Evolutionary conservation across 2,329 filamentous ascomycete species (phyloP).

Genomic region (Verticillium klebahnii): DNA sequence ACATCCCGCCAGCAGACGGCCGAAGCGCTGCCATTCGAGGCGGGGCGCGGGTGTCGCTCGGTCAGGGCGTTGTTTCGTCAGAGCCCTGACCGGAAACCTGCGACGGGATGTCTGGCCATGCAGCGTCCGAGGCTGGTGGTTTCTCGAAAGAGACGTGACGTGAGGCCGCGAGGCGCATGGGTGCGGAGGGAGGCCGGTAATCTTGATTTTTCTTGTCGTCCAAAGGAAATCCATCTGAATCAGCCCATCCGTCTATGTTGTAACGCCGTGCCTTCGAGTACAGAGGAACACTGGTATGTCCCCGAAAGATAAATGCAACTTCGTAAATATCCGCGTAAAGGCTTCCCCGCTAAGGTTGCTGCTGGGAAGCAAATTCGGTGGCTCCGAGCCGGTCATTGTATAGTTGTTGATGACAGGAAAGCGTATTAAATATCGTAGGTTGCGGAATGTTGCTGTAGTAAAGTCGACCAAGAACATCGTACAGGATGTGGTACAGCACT

Average conservation of each 20-base stretch:
- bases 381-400: slow-evolving; percentile 31
- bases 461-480: slow-evolving; percentile 7
- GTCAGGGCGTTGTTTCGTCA: slow-evolving; percentile 1
- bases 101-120: not conserved
- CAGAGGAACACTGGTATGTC: not conserved
- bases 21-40: not conserved
- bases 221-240: not conserved
- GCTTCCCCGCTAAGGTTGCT: slow-evolving; percentile 19
- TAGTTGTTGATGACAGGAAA: slow-evolving; percentile 26
- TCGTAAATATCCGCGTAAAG: slow-evolving; percentile 5
- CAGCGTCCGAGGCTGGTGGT: not conserved
- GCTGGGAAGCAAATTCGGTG: slow-evolving; percentile 31
- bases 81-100: not conserved
- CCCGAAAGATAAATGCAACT: not conserved
- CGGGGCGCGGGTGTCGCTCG: not conserved
- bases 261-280: slow-evolving; percentile 1
- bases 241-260: slow-evolving; percentile 2
- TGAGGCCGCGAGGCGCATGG: not conserved
- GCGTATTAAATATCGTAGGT: slow-evolving; percentile 28
- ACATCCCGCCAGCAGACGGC: slow-evolving; percentile 5
- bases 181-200: not conserved
- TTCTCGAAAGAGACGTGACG: not conserved
- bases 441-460: slow-evolving; percentile 9
- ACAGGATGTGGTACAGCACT: not conserved
- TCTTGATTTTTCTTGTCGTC: not conserved